Base-by-base conservation (phyloP, 352 stramenopile genomes). In the Globisporangium lucens region DNA sequence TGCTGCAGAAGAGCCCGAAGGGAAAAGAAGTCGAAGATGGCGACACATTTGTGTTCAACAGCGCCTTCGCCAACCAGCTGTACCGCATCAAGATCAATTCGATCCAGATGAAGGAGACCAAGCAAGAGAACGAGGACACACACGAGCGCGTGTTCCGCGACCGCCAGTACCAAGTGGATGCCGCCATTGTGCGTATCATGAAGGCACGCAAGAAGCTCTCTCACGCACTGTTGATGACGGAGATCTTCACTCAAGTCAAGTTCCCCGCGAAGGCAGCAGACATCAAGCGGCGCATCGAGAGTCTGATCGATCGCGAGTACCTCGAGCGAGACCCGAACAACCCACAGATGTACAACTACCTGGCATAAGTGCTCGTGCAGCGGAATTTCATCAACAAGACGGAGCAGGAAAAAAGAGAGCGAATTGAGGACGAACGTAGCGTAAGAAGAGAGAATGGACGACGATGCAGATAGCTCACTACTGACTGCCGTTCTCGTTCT, bases 131-230 rank as follows among this genome's bases (percentile, higher is more conserved):
- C 67, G 83, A 95, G 67, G 90, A 98, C 68, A 98, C 94, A 0
- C 88, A 98, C 74, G 94, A 98, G 72, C 87, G 90, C 20, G 93
- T 98, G 30, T 97, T 97, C 75, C 79, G 94, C 51, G 93, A 98
- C 65, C 89, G 94, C 35, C 90, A 98, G 75, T 98, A 98, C 74
- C 89, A 97, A 63, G 91, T 97, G 22, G 95, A 98, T 73, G 97
- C 97, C 22, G 94, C 95, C 7, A 98, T 99, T 70, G 97, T 99
- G 47, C 90, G 97, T 64, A 99, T 99, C 74, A 99, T 99, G 97
- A 99, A 99, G 85, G 83, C 96, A n/a, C 89, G 97, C 59, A 99
- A 99, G 82, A 94, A 89, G 43, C 74, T 99, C 8, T 91, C 85
- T 52, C 97, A 99, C 73, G 93, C 97, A 70, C 82, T 98, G 69